Evolutionary conservation across 139 green algal genomes (phyloP), one percentile per base, ranked within the genome.

Genomic region (Tetradesmus obliquus): DNA sequence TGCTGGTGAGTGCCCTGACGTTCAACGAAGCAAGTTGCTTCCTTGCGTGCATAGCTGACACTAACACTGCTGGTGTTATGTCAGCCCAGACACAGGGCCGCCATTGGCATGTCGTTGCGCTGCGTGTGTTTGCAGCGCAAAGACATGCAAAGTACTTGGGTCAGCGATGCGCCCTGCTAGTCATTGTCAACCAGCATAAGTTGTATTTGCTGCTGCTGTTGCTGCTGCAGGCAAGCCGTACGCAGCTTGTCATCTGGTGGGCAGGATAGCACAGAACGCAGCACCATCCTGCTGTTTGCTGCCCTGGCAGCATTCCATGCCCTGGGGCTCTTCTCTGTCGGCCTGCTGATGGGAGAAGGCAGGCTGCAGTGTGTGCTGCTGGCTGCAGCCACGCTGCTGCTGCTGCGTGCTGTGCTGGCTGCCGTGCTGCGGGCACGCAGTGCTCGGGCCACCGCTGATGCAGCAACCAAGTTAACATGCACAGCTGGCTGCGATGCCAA

Each of bases 321-420:
- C 22, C 58, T 88, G 15, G 94, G 91, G 0, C 84, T 97, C 3
- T 96, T 96, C 90, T 95, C 93, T 19, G 94, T 94, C 57, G 94
- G 92, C 62, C 95, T 94, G 84, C 91, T 97, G 15, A 94, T 96
- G 90, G 91, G 90, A 1, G 95, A 97, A 93, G 95, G 95, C 24
- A 79, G 92, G 5, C 92, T 96, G 72, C 45, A 87, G 80, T 94
- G 93, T 88, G 88, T 84, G 79, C 86, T 93, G 79, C 76, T 96
- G 22, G 90, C 85, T 0, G 91, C 84, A 10, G 80, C 81, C 8
- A 79, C 89, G 54, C 53, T 94, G 17, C 54, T 93, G 81, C 84
- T 96, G 86, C 15, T 83, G 9, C 24, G 90, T 12, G 69, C 57
- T 22, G 19, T 55, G 6, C 53, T 93, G 22, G 10, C 81, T 45